Evolutionary conservation across 768 basidiomycete species (phyloP), one percentile per base, ranked within the genome.

Genomic region (Phaeolepiota aurea): DNA sequence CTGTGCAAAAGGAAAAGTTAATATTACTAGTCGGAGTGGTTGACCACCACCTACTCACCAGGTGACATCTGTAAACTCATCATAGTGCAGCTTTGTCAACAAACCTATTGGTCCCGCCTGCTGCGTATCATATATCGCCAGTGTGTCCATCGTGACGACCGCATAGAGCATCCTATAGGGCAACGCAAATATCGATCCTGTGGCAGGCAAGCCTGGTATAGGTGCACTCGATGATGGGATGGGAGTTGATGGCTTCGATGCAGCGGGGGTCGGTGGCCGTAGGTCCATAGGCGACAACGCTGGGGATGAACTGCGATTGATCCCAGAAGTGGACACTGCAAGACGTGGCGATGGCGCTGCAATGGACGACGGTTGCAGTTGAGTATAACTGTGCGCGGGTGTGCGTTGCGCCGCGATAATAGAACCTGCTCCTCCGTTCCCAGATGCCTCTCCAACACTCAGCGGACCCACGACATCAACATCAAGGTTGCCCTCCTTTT

Each of bases 71-170:
- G 96, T 98, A 56, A 98, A 98, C 53, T 94, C 90, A 46, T 94
- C 91, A 57, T 96, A 98, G 62, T 99, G 96, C 46, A 98, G 64
- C 53, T 93, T 94, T 20, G 86, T 89, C 48, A 99, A 74, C 51
- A 98, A 65, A 53, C 90, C 91, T 38, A 97, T 74, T 0, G 96
- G 96, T 2, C 83, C 78, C 1, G 88, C 76, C 65, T 98, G 94
- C 63, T 98, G 96, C 3, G 93, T 98, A 57, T 99, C 96, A 55
- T 99, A 92, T 39, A 99, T 82, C 19, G 87, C 75, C 33, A 99
- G 79, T 0, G 89, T 82, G 60, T 99, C 96, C 80, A 92, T 96
- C 15, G 94, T 96, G 37, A 91, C 85, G 12, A 98, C 90, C 1
- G 96, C 90, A 52, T 85, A 98, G 32, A 97, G 61, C 83, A 97